phyloP scores from a whole-genome alignment of 139 green algal species.

The Tetratostichococcus sp. region DNA sequence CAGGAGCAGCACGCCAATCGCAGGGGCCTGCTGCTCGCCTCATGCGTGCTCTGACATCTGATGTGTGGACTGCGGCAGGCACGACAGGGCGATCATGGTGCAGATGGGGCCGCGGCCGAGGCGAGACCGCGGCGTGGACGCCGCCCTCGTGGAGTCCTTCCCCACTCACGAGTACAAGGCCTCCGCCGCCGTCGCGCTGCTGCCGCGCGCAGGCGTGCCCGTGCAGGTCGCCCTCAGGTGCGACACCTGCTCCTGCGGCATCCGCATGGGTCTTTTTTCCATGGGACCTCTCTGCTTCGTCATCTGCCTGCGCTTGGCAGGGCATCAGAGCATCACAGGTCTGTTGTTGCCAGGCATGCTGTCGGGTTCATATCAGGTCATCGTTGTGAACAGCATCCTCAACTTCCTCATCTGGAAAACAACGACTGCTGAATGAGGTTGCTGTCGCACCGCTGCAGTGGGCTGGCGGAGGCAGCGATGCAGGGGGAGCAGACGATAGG shows the following conservation, averaged over 20 bases:
- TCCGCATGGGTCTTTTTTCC: too few species aligned
- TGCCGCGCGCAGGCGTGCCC: neutral
- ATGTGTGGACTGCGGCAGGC: constrained; percentile 29
- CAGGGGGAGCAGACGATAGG: neutral
- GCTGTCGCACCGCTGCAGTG: neutral
- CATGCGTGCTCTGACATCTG: constrained; percentile 45
- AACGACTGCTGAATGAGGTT: neutral
- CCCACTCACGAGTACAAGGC: neutral
- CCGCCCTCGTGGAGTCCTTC: constrained; percentile 27
- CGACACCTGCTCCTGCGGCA: neutral
- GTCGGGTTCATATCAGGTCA: too few species aligned
- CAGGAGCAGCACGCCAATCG: too few species aligned
- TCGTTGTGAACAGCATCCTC: too few species aligned
- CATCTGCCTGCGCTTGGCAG: too few species aligned
- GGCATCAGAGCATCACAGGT: too few species aligned
- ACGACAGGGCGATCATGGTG: neutral
- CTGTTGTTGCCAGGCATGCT: too few species aligned
- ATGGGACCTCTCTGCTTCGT: too few species aligned
- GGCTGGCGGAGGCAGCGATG: neutral
- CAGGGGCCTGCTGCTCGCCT: too few species aligned
- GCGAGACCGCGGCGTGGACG: constrained; percentile 23
- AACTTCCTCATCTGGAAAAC: too few species aligned
- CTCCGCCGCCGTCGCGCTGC: neutral
- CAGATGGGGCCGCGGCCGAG: neutral
- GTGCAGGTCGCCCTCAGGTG: neutral